Evolutionary conservation across 2,329 filamentous ascomycete species (phyloP), one percentile per base, ranked within the genome.

Genomic region (Fusarium marasasianum): DNA sequence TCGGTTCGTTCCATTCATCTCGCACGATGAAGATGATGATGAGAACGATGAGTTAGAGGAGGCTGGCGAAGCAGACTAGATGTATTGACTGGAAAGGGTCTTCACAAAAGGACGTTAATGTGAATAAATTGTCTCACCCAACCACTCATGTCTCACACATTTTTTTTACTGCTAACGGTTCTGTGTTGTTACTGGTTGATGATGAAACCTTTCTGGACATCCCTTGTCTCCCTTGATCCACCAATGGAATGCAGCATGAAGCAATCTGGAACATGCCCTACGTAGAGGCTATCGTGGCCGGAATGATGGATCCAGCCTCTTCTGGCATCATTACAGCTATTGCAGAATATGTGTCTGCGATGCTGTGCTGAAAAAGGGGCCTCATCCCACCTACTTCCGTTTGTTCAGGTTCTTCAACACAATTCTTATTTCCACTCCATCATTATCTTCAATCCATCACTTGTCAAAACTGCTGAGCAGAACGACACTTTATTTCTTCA

Each of bases 1-100:
- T 81, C 87, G 93, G 26, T 94, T 96, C 79, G 91, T 97, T 65
- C 94, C 94, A 22, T 91, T 91, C 62, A 86, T 88, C 22, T 88
- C 89, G 29, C 89, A 93, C 47, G 91, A 91, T 35, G 86, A 86
- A 10, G 83, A 78, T 18, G 79, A 77, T 9, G 79, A 78, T 12
- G 81, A 79, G 5, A 79, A 77, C 8, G 79, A 78, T 15, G 81
- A 79, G 8, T 79, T 61, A 64, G 43, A 71, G 61, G 58, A 48
- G 40, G 37, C 35, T 38, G 71, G 47, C 17, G 67, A 70, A 51
- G 66, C 48, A 38, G 50, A 58, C 20, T 75, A 70, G 58, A 63
- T 47, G 24, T 38, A 35, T 43, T n/a, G 58, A 48, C 31, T 68
- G 26, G n/a, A 14, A 37, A 65, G 57, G 26, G 51, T 62, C 41